phyloP scores from a whole-genome alignment of 345 rosid genomes.

The Leavenworthia alabamica region DNA sequence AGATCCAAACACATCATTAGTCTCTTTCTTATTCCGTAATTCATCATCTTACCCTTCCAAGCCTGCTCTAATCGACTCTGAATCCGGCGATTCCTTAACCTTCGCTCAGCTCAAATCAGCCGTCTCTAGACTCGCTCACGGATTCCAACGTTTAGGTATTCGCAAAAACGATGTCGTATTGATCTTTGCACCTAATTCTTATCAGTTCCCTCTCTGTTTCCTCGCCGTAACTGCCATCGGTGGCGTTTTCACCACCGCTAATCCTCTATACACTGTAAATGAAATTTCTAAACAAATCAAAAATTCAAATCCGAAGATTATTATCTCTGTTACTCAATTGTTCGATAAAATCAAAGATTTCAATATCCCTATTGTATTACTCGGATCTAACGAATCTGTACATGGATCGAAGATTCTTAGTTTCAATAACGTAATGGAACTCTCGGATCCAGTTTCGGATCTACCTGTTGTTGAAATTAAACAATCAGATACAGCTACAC shows the following conservation, averaged over 20 bases:
- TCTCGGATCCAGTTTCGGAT: constrained; percentile 38
- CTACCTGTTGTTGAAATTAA: constrained; percentile 39
- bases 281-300: constrained; percentile 65
- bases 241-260: constrained; percentile 64
- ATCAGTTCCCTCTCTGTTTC: constrained; percentile 67
- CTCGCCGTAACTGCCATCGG: constrained; percentile 63
- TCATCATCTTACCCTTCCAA: constrained; percentile 47
- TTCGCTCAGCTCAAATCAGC: constrained; percentile 58
- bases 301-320: constrained; percentile 62
- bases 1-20: constrained; percentile 57
- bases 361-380: constrained; percentile 48
- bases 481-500: constrained; percentile 59
- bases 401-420: constrained; percentile 23
- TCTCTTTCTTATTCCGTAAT: constrained; percentile 54
- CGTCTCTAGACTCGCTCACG: constrained; percentile 55
- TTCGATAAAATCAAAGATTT: constrained; percentile 55
- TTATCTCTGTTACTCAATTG: constrained; percentile 53
- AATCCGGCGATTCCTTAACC: constrained; percentile 43
- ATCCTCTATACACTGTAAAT: constrained; percentile 57
- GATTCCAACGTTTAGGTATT: constrained; percentile 57
- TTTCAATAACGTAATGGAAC: constrained; percentile 44
- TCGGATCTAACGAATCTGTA: constrained; percentile 38
- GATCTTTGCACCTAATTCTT: constrained; percentile 73
- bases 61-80: constrained; percentile 68
- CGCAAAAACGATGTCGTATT: constrained; percentile 58